These are phyloP conservation scores for Durotheca rogersii DNA, from an alignment of 495 filamentous ascomycete species.

Conservation along the genomic window DNA sequence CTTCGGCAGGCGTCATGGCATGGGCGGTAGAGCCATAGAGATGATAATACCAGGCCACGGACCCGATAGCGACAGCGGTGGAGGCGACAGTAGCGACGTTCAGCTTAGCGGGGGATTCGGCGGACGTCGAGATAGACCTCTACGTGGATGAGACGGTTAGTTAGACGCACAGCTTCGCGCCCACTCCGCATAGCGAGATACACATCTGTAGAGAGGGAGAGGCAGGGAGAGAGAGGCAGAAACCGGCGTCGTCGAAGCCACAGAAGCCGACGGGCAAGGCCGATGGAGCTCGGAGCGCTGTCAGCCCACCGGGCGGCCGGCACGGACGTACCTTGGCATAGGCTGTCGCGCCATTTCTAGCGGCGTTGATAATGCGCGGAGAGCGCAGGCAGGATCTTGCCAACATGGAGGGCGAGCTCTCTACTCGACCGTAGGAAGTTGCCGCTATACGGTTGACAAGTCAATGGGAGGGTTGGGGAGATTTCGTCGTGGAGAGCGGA, in stretches of 20 bases:
- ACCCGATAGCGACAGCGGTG: conserved; percentile 80
- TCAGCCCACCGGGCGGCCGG: conserved; percentile 12
- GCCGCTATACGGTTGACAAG: conserved; percentile 36
- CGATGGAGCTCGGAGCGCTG: conserved; percentile 6
- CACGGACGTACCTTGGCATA: conserved; percentile 57
- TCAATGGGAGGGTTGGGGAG: conserved; percentile 37
- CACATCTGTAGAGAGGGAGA: too few relatives aligned
- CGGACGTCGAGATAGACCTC: conserved; percentile 63
- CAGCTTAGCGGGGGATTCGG: conserved; percentile 61
- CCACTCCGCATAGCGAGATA: conserved; percentile 9
- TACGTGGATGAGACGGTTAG: conserved; percentile 41
- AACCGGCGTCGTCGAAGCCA: conserved; percentile 5
- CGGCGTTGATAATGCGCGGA: conserved; percentile 73
- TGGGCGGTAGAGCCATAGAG: conserved; percentile 84
- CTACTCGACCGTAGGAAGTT: conserved; percentile 46
- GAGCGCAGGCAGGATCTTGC: conserved; percentile 80
- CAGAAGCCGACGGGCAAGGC: conserved; percentile 5
- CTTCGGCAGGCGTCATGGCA: conserved; percentile 91
- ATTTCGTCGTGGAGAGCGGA: conserved; percentile 32
- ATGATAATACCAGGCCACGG: conserved; percentile 93
- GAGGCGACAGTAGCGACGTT: conserved; percentile 81
- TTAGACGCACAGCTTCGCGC: conserved; percentile 22
- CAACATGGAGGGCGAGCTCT: conserved; percentile 69
- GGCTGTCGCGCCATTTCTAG: conserved; percentile 59
- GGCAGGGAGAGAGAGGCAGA: too few relatives aligned